Percentiles rank a stretch among this genome's conserved stretches.
phyloP scores from a whole-genome alignment of 2,329 filamentous ascomycete genomes.

The Diplodia sapinea region DNA sequence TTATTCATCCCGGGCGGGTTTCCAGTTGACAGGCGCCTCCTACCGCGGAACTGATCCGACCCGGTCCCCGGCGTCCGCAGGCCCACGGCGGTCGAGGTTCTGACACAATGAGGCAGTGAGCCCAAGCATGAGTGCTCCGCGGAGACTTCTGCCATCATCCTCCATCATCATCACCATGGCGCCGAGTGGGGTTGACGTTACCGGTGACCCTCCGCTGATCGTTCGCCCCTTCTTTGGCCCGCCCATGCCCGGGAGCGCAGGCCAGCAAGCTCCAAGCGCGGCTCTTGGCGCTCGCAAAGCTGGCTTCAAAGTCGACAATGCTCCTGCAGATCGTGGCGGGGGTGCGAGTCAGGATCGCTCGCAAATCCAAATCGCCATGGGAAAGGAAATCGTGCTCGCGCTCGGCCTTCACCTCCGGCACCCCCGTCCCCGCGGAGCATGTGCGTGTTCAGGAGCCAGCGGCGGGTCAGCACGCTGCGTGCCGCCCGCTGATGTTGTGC shows the following conservation, averaged over 20 bases:
- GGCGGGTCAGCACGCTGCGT: background rate
- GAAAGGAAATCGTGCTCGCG: slow-evolving; percentile 3
- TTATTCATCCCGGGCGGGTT: background rate
- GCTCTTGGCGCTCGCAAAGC: slow-evolving; percentile 3
- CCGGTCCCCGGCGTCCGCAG: no score
- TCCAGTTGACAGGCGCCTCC: background rate
- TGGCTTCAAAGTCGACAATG: slow-evolving; percentile 8
- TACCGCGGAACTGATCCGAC: background rate
- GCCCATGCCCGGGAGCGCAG: background rate
- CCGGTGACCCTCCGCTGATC: slow-evolving; percentile 5
- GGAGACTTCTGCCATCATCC: slow-evolving; percentile 18
- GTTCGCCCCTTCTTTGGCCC: background rate
- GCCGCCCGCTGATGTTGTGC: slow-evolving; percentile 9
- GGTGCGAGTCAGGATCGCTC: slow-evolving; percentile 9
- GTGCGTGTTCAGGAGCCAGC: background rate
- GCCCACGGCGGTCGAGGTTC: background rate
- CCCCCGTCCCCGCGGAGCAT: slow-evolving; percentile 5
- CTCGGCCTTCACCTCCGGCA: background rate
- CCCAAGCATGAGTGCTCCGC: background rate
- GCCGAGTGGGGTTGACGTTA: slow-evolving; percentile 11
- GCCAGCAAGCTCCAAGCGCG: background rate
- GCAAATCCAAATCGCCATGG: slow-evolving; percentile 6
- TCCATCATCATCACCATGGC: background rate
- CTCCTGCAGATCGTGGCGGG: slow-evolving; percentile 22
- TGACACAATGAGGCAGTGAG: background rate